phyloP scores from a whole-genome alignment of 306 rosid genomes.

The Vigna mungo region DNA sequence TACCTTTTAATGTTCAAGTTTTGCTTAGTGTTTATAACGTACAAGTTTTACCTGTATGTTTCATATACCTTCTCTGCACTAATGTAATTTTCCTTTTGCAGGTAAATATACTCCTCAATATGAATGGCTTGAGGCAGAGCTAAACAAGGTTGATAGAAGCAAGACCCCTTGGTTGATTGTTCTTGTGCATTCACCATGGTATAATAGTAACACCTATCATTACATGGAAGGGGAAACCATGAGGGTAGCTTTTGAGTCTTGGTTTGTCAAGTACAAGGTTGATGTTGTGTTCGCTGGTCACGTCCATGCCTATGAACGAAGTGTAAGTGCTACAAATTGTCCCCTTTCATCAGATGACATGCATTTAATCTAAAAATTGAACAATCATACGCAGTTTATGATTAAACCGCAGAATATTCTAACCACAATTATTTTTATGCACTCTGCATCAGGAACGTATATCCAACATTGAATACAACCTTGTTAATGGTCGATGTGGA shows the following conservation, averaged over 20 bases:
- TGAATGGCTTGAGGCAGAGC: slow-evolving; percentile 69
- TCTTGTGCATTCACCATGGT: slow-evolving; percentile 67
- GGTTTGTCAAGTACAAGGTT: slow-evolving; percentile 67
- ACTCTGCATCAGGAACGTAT: slow-evolving; percentile 62
- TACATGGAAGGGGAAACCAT: slow-evolving; percentile 89
- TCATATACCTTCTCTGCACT: background rate
- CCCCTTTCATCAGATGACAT: background rate
- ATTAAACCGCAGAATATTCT: too few species aligned
- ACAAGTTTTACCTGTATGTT: background rate
- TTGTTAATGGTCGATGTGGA: slow-evolving; percentile 60
- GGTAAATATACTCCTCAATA: slow-evolving; percentile 80
- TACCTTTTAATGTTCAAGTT: background rate
- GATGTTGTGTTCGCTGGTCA: slow-evolving; percentile 82
- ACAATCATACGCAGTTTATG: too few species aligned
- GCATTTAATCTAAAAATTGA: background rate
- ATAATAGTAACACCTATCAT: slow-evolving; percentile 66
- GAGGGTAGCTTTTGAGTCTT: slow-evolving; percentile 69
- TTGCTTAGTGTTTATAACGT: background rate
- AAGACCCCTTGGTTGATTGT: slow-evolving; percentile 84
- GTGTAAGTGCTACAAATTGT: slow-evolving; percentile 47
- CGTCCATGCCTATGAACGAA: slow-evolving; percentile 84
- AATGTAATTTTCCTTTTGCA: slow-evolving; percentile 19
- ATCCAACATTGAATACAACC: slow-evolving; percentile 69
- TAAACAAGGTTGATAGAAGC: slow-evolving; percentile 64
- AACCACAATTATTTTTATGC: background rate